Evolutionary conservation across 345 rosid genomes (phyloP).

Genomic region (Psidium guajava): DNA sequence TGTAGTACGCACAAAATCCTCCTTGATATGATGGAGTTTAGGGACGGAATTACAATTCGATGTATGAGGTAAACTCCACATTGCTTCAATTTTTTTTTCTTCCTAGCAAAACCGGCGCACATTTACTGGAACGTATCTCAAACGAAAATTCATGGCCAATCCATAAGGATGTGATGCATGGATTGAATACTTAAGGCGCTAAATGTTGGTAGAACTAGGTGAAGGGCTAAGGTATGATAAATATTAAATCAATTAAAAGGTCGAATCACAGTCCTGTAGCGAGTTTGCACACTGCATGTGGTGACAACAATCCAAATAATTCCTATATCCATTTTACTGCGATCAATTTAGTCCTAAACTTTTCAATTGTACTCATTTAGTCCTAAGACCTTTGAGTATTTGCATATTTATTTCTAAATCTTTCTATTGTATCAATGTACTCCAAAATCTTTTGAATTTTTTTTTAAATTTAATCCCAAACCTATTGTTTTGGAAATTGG

Average conservation of each 20-base stretch:
- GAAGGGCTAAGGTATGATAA: background rate
- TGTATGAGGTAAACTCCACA: background rate
- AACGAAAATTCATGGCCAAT: background rate
- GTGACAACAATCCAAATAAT: no score
- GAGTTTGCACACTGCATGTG: no score
- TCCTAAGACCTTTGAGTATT: no score
- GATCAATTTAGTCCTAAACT: no score
- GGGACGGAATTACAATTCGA: background rate
- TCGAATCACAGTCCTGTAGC: background rate
- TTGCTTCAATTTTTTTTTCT: background rate
- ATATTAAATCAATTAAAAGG: background rate
- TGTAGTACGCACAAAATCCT: background rate
- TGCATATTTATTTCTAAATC: no score
- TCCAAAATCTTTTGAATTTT: no score
- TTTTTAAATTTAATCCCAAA: no score
- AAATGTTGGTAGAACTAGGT: background rate
- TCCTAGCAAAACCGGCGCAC: background rate
- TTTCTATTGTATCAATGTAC: no score
- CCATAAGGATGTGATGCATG: background rate
- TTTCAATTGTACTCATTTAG: no score
- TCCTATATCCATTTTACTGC: no score
- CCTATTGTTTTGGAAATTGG: no score
- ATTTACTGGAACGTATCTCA: background rate
- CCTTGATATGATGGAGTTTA: background rate
- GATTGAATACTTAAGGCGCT: background rate